These are phyloP conservation scores for Rhizophagus clarus DNA, from an alignment of 192 early-diverging fungal genomes.

Conservation along the genomic window DNA sequence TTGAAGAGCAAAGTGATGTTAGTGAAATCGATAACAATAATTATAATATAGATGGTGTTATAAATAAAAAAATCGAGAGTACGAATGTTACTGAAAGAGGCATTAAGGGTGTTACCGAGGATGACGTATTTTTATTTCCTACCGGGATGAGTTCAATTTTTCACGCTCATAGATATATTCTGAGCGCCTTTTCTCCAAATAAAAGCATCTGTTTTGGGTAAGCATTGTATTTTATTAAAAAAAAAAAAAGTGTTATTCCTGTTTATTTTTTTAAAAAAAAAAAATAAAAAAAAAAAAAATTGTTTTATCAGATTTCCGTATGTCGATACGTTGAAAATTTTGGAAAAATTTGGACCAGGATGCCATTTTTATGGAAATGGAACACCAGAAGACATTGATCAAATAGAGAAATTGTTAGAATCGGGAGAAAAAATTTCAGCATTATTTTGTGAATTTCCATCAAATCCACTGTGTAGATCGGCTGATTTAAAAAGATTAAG, in stretches of 20 bases:
- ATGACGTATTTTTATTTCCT: constrained; percentile 87
- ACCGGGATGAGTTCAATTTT: constrained; percentile 95
- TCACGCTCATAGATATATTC: constrained; percentile 73
- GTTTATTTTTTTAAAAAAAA: not conserved
- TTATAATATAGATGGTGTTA: constrained; percentile 33
- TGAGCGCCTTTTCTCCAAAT: constrained; percentile 44
- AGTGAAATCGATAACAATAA: not conserved
- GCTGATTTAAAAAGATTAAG: constrained; percentile 77
- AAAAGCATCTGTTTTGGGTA: constrained; percentile 93
- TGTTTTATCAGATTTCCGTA: constrained; percentile 76
- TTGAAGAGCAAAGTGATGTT: not conserved
- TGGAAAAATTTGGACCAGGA: constrained; percentile 92
- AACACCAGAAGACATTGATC: constrained; percentile 71
- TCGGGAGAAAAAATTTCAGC: constrained; percentile 71
- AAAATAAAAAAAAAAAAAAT: not conserved
- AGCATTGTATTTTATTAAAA: not conserved
- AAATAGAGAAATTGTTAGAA: constrained; percentile 66
- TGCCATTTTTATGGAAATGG: constrained; percentile 88
- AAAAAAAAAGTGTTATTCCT: not conserved
- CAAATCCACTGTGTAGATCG: constrained; percentile 88
- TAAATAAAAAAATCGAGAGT: constrained; percentile 38
- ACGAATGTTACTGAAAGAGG: constrained; percentile 48
- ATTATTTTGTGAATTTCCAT: constrained; percentile 92
- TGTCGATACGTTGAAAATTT: constrained; percentile 94
- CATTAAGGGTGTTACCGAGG: constrained; percentile 61